phyloP scores from a whole-genome alignment of 2,329 filamentous ascomycete species.

The Penicillium aurantiogriseum region DNA sequence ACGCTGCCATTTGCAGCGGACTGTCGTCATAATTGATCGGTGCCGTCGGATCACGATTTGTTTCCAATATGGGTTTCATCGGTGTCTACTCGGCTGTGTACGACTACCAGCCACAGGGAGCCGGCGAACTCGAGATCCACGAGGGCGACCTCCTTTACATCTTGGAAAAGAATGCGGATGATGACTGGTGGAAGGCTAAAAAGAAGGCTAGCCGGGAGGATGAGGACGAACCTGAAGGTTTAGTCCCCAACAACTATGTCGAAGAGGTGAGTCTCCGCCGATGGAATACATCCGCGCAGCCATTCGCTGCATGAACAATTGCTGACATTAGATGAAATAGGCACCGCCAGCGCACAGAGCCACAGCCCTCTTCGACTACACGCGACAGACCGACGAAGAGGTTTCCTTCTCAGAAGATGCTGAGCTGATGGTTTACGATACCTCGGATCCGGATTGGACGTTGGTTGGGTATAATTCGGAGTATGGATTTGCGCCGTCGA shows the following conservation, averaged over 20 bases:
- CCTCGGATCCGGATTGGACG: conserved; percentile 93
- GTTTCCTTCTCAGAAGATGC: conserved; percentile 92
- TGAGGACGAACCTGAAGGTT: conserved; percentile 83
- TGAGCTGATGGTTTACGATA: conserved; percentile 79
- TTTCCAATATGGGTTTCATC: conserved; percentile 74
- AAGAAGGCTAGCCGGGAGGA: conserved; percentile 81
- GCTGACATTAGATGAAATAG: conserved; percentile 41
- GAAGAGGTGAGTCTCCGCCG: conserved; percentile 68
- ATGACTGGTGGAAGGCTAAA: conserved; percentile 95
- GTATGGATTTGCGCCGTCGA: conserved; percentile 91
- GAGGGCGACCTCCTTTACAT: conserved; percentile 90
- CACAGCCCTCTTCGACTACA: conserved; percentile 96
- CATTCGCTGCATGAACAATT: background rate
- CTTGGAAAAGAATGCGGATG: conserved; percentile 73
- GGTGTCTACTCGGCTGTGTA: conserved; percentile 89
- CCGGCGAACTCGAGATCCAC: conserved; percentile 77
- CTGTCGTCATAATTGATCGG: conserved; percentile 1
- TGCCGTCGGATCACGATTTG: background rate
- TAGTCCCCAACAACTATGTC: conserved; percentile 93
- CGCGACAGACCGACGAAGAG: conserved; percentile 95
- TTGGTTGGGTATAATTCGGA: conserved; percentile 80
- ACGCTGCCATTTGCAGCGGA: conserved; percentile 15
- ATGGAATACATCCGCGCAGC: background rate
- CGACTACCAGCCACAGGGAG: conserved; percentile 84
- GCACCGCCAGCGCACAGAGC: conserved; percentile 67